phyloP scores from a whole-genome alignment of 1,284 basidiomycete species.

The Leucoagaricus sp. region DNA sequence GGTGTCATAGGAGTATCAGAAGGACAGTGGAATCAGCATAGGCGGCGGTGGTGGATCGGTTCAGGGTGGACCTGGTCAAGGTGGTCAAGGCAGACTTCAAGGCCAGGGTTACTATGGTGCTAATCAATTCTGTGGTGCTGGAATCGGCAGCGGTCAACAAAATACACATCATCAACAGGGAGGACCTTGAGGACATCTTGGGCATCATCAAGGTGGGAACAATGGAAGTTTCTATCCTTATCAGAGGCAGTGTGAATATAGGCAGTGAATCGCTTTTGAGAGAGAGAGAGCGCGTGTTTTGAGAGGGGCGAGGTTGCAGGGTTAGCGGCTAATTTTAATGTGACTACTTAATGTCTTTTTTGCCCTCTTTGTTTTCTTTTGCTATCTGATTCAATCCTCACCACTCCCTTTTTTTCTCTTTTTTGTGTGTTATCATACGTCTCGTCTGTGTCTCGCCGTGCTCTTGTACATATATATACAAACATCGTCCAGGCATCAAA shows the following conservation, averaged over 20 bases:
- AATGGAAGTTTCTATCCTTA: constrained; percentile 71
- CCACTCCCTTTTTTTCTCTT: too few relatives aligned
- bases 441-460: constrained; percentile 18
- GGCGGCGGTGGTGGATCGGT: constrained; percentile 42
- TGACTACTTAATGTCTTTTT: too few relatives aligned
- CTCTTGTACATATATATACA: constrained; percentile 12
- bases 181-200: constrained; percentile 61
- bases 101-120: constrained; percentile 62
- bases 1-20: constrained; percentile 67
- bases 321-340: too few relatives aligned
- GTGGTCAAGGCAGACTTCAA: constrained; percentile 37
- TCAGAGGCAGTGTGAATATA: too few relatives aligned
- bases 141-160: constrained; percentile 38
- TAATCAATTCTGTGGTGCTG: constrained; percentile 50
- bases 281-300: too few relatives aligned
- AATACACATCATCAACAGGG: constrained; percentile 48
- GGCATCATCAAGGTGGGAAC: constrained; percentile 62
- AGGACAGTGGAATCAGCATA: constrained; percentile 57
- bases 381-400: too few relatives aligned
- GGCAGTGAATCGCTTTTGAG: too few relatives aligned
- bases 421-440: too few relatives aligned
- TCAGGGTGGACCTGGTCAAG: constrained; percentile 36
- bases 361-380: too few relatives aligned
- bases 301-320: too few relatives aligned
- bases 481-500: constrained; percentile 12